Evolutionary conservation across 2,329 filamentous ascomycete species (phyloP).

Genomic region (Arthrobotrys sinensis): DNA sequence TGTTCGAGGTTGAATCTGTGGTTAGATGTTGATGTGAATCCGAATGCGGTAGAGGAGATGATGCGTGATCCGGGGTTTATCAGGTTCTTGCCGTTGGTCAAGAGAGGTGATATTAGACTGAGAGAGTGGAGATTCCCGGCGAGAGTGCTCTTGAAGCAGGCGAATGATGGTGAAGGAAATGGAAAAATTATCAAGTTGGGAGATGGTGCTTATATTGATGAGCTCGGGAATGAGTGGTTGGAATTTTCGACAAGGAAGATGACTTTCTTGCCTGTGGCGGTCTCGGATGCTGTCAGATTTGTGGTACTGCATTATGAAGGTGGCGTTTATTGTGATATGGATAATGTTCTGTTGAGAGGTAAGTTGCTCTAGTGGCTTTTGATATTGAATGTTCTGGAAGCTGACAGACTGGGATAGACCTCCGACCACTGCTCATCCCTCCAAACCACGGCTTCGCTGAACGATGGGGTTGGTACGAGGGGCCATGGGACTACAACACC

Average conservation of each 20-base stretch:
- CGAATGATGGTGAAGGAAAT: slow-evolving; percentile 71
- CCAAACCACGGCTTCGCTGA: slow-evolving; percentile 73
- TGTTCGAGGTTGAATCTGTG: slow-evolving; percentile 73
- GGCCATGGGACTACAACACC: slow-evolving; percentile 73
- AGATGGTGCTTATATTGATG: slow-evolving; percentile 72
- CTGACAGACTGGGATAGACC: slow-evolving; percentile 66
- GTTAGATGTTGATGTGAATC: slow-evolving; percentile 72
- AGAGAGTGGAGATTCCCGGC: slow-evolving; percentile 73
- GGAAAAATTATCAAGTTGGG: slow-evolving; percentile 70
- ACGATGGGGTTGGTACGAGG: slow-evolving; percentile 72
- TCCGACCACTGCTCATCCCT: slow-evolving; percentile 72
- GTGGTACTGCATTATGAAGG: slow-evolving; percentile 73
- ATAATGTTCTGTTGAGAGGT: slow-evolving; percentile 71
- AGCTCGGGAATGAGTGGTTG: slow-evolving; percentile 71
- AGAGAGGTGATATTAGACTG: slow-evolving; percentile 72
- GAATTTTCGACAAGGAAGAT: slow-evolving; percentile 73
- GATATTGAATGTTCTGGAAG: background rate
- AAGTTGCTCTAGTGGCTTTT: background rate
- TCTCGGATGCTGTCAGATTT: slow-evolving; percentile 73
- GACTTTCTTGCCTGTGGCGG: slow-evolving; percentile 74
- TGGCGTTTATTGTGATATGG: slow-evolving; percentile 74
- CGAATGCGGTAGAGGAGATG: slow-evolving; percentile 71
- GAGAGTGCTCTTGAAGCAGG: slow-evolving; percentile 71
- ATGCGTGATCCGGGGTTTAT: slow-evolving; percentile 72
- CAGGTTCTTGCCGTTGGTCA: slow-evolving; percentile 72